Percentiles rank a stretch among this genome's conserved stretches.
Conservation (phyloP, 192 early-diverging fungal species). For the Linnemannia elongata region DNA sequence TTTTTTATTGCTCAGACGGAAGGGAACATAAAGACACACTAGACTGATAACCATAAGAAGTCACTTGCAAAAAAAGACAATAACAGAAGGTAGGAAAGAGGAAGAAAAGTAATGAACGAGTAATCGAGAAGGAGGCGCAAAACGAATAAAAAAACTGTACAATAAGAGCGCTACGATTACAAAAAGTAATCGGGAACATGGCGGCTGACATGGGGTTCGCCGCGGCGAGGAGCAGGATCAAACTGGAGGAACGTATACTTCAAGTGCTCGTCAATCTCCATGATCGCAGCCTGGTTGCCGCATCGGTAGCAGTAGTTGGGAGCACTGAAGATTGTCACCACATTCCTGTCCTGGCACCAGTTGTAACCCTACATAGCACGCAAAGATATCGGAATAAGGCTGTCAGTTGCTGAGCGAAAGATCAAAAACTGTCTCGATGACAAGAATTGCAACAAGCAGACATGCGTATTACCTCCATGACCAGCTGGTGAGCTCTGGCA, state of each 20-base stretch:
- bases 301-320: conserved; percentile 99
- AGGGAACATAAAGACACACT: not conserved
- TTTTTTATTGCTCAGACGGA: not conserved
- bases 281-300: conserved; percentile 99
- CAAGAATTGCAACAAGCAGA: not conserved
- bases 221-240: conserved; percentile 96
- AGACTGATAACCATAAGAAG: not conserved
- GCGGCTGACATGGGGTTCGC: conserved; percentile 98
- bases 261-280: conserved; percentile 99
- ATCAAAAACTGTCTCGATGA: not conserved
- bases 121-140: not conserved
- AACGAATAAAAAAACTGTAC: conserved; percentile 4
- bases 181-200: conserved; percentile 99
- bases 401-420: not conserved
- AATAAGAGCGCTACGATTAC: conserved; percentile 60
- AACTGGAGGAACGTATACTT: conserved; percentile 99
- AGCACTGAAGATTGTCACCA: conserved; percentile 98
- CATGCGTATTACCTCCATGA: conserved; percentile 77
- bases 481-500: conserved; percentile 94
- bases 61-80: not conserved
- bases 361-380: conserved; percentile 85
- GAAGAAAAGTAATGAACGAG: not conserved
- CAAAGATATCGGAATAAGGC: not conserved
- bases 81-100: not conserved
- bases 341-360: conserved; percentile 98